Evolutionary conservation across 345 rosid genomes (phyloP), one percentile per base, ranked within the genome.

Genomic region (Aquilaria sinensis): DNA sequence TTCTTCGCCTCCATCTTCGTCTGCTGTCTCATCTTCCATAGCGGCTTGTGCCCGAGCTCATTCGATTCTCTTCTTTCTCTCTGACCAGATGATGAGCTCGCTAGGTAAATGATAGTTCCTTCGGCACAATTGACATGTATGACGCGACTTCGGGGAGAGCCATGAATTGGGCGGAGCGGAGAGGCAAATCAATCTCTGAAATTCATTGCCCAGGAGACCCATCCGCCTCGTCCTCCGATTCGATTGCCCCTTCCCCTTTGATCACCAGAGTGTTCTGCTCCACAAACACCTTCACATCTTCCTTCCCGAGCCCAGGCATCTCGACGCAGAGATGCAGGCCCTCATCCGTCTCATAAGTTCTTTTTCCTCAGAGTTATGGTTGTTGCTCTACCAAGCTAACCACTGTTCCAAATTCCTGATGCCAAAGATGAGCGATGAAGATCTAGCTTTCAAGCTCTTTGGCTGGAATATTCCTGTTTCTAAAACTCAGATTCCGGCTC

Each of bases 371-470:
- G 67, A 60, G 68, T 72, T 57, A 67, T 64, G 64, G 68, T 73
- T 65, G 65, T 61, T 60, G 58, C 68, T 31, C 68, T 72, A 72
- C 65, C 29, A 51, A 57, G 67, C 49, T 57, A 16, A 56, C 65
- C 49, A 16, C 23, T 0, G 0, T 16, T 16, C 23, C 23, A 16
- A 16, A 16, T 16, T 16, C 23, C 23, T 16, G 15, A 64, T 57
- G 58, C 14, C 62, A 46, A 61, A 67, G 60, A 69, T 75, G 72
- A 57, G 62, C 58, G 67, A 58, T 65, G 62, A 70, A 56, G 84
- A 84, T 79, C 80, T 81, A 33, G 88, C 82, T 62, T 73, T 87
- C 73, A 87, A 75, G 81, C 90, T 87, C 69, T 87, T 87, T 74
- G 94, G 94, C 56, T 74, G 82, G 54, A 79, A 81, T 68, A 87